Evolutionary conservation across 2,329 filamentous ascomycete genomes (phyloP), one percentile per base, ranked within the genome.

Genomic region (Fusarium miscanthi): DNA sequence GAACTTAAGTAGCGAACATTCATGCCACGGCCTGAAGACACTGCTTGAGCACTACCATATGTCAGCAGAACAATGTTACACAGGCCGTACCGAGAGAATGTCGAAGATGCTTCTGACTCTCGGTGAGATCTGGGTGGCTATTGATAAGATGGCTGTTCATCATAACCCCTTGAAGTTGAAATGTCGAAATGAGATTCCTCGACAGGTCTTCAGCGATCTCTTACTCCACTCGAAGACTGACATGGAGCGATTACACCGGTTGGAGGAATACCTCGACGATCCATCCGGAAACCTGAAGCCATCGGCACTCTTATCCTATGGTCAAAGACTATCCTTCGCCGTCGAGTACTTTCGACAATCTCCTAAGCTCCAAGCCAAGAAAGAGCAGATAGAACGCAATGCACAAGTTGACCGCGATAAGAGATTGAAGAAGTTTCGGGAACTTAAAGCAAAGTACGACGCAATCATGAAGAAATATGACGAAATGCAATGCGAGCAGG

Each of bases 111-210:
- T 89, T 6, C 81, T 92, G 1, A 88, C 85, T 0, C 72, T 87
- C 1, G 71, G 89, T 6, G 88, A 91, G 59, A 76, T 92, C 1
- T 92, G 90, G 90, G 76, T 88, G 12, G 87, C 86, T 0, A 83
- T 85, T 14, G 89, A 92, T 66, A 85, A 80, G 56, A 80, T 81
- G 4, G 85, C 85, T 2, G 79, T 82, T 3, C 19, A 61, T 3
- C 61, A 79, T 0, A 80, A 82, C n/a, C 79, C 83, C 0, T 66
- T 88, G 9, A 74, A 91, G 0, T 12, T 10, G 0, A 76, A 87
- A 0, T 91, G 88, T 66, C 75, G 82, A 11, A 81, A 85, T 0
- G 84, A 84, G 8, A 76, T 91, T 2, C 81, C 83, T 0, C 16
- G 58, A 0, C 46, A 72, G 0, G 59, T 87, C 0, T 81, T 88